Evolutionary conservation across 2,329 filamentous ascomycete genomes (phyloP).

Genomic region (Lachnellula cervina): DNA sequence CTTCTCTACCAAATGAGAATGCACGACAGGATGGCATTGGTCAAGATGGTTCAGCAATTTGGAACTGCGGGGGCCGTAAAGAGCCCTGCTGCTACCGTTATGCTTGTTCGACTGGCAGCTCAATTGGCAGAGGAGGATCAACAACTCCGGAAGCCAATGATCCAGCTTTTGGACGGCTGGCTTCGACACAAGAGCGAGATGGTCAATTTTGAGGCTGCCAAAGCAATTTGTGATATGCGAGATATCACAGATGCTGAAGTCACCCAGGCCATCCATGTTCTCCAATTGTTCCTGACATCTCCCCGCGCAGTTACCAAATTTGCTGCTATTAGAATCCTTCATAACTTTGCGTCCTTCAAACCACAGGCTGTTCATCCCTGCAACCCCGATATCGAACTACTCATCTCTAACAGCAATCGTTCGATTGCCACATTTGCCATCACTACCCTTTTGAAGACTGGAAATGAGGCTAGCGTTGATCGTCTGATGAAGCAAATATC

Average conservation of each 20-base stretch:
- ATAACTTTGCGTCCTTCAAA: constrained; percentile 96
- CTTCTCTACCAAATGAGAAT: constrained; percentile 96
- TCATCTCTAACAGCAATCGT: constrained; percentile 95
- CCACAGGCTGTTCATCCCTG: constrained; percentile 85
- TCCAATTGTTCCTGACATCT: constrained; percentile 95
- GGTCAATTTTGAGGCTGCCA: constrained; percentile 98
- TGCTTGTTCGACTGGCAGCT: constrained; percentile 87
- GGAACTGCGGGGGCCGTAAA: constrained; percentile 86
- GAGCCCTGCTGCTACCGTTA: constrained; percentile 85
- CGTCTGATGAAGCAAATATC: constrained; percentile 98
- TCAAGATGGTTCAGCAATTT: constrained; percentile 99
- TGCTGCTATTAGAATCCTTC: constrained; percentile 90
- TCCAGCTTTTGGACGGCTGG: constrained; percentile 94
- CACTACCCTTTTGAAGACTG: constrained; percentile 95
- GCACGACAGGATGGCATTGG: constrained; percentile 95
- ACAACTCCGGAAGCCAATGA: constrained; percentile 89
- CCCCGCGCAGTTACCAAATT: constrained; percentile 96
- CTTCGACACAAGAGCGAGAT: constrained; percentile 97
- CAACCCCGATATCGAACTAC: constrained; percentile 94
- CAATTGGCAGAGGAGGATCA: constrained; percentile 92
- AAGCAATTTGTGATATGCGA: constrained; percentile 92
- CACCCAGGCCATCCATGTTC: constrained; percentile 84
- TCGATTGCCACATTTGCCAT: constrained; percentile 98
- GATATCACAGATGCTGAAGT: constrained; percentile 92
- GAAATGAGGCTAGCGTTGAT: constrained; percentile 95